Percentiles rank a stretch among this genome's conserved stretches.
Conservation (phyloP, 2,329 filamentous ascomycete genomes). For the Venturia effusa region DNA sequence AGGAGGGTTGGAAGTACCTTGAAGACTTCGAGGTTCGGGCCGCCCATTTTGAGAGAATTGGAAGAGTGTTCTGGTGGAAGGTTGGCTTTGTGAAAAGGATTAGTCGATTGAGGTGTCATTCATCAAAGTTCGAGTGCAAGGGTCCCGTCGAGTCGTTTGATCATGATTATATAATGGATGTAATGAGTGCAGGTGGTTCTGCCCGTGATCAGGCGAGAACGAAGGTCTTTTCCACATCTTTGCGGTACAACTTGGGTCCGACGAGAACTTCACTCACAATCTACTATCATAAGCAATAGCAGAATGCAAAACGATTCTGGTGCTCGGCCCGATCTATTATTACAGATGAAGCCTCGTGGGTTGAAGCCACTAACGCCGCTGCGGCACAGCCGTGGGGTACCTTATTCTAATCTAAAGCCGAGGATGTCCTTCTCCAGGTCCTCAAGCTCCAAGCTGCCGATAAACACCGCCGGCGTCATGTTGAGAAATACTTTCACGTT, state of each 20-base stretch:
- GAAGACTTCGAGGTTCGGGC: conserved; percentile 87
- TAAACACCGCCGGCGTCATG: neutral
- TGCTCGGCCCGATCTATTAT: no score
- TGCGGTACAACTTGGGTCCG: no score
- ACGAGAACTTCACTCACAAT: no score
- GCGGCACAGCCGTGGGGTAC: no score
- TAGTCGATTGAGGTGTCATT: neutral
- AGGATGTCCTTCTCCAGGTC: neutral
- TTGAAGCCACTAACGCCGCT: no score
- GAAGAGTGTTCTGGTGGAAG: neutral
- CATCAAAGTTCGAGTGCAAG: neutral
- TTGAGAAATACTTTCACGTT: neutral
- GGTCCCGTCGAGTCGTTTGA: neutral
- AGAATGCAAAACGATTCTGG: no score
- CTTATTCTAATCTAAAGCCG: no score
- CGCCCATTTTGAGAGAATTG: conserved; percentile 49
- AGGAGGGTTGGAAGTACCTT: conserved; percentile 49
- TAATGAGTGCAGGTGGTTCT: no score
- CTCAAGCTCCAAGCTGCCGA: neutral
- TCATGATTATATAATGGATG: neutral
- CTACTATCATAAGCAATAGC: no score
- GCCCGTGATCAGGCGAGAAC: no score
- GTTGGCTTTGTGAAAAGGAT: neutral
- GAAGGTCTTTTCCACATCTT: no score
- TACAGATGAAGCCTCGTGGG: neutral